Percentiles rank a stretch among this genome's conserved stretches.
Evolutionary conservation across 1,139 yeast genomes (phyloP).

Genomic region (Lizanozyma gosingica): DNA sequence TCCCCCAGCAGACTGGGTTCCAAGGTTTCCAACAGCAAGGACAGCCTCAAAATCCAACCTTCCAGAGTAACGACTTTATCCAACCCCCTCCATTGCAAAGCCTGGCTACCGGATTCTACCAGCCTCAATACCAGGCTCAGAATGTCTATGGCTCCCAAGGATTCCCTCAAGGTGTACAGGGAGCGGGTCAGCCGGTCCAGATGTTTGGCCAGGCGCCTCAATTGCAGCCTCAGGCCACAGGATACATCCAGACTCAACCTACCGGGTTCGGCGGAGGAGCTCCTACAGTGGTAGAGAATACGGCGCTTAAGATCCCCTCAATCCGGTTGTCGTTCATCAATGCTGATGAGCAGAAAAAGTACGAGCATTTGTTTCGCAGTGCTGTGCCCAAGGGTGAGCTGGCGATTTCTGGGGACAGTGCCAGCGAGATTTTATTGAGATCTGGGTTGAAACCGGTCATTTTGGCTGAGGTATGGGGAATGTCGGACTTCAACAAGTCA

Average conservation of each 20-base stretch:
- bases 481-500: slow-evolving; percentile 79
- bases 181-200: slow-evolving; percentile 10
- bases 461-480: slow-evolving; percentile 83
- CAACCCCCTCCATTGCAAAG: slow-evolving; percentile 11
- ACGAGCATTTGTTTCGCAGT: slow-evolving; percentile 71
- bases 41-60: slow-evolving; percentile 8
- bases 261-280: slow-evolving; percentile 8
- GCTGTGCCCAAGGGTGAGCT: slow-evolving; percentile 73
- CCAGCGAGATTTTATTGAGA: slow-evolving; percentile 70
- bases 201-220: slow-evolving; percentile 8
- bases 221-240: slow-evolving; percentile 2
- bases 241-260: neutral
- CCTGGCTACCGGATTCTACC: slow-evolving; percentile 13
- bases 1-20: slow-evolving; percentile 13
- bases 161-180: slow-evolving; percentile 3
- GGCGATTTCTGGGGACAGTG: slow-evolving; percentile 68
- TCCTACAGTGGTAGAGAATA: slow-evolving; percentile 23
- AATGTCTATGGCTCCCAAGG: neutral
- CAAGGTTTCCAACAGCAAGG: slow-evolving; percentile 15
- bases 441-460: slow-evolving; percentile 71
- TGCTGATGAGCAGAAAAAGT: slow-evolving; percentile 76
- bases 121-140: neutral
- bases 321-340: slow-evolving; percentile 79
- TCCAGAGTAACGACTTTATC: slow-evolving; percentile 5
- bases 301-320: slow-evolving; percentile 45